Evolutionary conservation across 2,329 filamentous ascomycete genomes (phyloP).

Genomic region (Diplodia seriata): DNA sequence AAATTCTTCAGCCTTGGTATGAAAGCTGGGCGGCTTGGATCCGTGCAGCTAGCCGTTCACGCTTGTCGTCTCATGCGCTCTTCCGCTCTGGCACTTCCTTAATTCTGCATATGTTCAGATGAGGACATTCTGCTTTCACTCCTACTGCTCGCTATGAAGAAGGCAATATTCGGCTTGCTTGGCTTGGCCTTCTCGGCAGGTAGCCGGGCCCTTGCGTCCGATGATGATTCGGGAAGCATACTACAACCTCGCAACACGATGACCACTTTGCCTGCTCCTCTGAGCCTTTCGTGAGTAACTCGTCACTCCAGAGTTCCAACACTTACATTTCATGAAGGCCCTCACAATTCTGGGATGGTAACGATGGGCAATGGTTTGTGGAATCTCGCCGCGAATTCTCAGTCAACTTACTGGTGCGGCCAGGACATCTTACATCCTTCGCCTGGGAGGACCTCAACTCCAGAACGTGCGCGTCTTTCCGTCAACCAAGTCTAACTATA

Average conservation of each 20-base stretch:
- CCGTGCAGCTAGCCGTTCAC: conserved; percentile 9
- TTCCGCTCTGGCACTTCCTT: not conserved
- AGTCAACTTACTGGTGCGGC: not conserved
- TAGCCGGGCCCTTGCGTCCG: not conserved
- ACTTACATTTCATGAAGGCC: not conserved
- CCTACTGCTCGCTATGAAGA: not conserved
- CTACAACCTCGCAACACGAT: conserved; percentile 7
- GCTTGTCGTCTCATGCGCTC: not conserved
- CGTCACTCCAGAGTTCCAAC: not conserved
- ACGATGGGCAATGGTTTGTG: conserved; percentile 14
- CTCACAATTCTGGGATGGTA: conserved; percentile 19
- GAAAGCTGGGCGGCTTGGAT: not conserved
- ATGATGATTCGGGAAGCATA: not conserved
- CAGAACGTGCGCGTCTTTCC: conserved; percentile 1
- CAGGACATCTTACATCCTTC: conserved; percentile 17
- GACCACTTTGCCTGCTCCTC: not conserved
- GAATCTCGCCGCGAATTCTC: not conserved
- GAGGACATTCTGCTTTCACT: not conserved
- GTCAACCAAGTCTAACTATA: not conserved
- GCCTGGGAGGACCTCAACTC: not conserved
- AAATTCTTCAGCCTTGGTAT: conserved; percentile 2
- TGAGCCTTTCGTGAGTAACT: not conserved
- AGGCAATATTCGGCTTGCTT: not conserved
- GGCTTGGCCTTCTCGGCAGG: not conserved
- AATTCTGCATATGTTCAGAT: conserved; percentile 10